These are phyloP conservation scores for Blastocystis sp. DNA, from an alignment of 352 stramenopile species.

Conservation along the genomic window DNA sequence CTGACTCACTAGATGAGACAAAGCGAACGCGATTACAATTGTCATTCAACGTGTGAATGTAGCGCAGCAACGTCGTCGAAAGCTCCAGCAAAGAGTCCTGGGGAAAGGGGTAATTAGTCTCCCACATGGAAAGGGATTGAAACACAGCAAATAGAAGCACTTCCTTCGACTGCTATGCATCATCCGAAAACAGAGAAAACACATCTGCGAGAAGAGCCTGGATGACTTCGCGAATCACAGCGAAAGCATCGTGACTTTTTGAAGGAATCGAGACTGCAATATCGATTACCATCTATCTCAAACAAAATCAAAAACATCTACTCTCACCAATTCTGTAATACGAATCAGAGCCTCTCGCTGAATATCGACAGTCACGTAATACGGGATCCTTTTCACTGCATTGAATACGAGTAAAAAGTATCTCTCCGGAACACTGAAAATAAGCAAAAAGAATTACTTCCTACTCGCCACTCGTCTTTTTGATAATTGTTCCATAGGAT, in stretches of 20 bases:
- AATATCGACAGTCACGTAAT: neutral
- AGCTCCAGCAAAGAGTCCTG: neutral
- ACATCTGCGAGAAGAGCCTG: neutral
- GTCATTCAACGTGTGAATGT: conserved; percentile 23
- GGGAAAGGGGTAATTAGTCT: conserved; percentile 17
- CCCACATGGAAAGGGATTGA: neutral
- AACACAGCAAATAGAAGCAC: conserved; percentile 25
- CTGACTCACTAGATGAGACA: neutral
- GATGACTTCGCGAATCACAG: neutral
- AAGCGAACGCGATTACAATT: neutral
- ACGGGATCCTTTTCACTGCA: neutral
- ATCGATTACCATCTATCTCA: neutral
- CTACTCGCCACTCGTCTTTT: neutral
- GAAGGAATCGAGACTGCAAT: neutral
- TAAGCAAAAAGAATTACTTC: neutral
- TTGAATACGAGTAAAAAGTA: conserved; percentile 13
- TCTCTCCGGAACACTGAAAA: neutral
- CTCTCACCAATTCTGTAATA: neutral
- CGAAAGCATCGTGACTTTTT: neutral
- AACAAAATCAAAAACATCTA: neutral
- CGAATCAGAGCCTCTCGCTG: neutral
- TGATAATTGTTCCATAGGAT: neutral
- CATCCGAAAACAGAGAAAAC: neutral
- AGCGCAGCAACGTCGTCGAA: neutral
- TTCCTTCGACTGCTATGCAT: neutral